Percentiles rank a stretch among this genome's conserved stretches.
Conservation (phyloP, 495 filamentous ascomycete species). For the Aspergillus haitiensis region DNA sequence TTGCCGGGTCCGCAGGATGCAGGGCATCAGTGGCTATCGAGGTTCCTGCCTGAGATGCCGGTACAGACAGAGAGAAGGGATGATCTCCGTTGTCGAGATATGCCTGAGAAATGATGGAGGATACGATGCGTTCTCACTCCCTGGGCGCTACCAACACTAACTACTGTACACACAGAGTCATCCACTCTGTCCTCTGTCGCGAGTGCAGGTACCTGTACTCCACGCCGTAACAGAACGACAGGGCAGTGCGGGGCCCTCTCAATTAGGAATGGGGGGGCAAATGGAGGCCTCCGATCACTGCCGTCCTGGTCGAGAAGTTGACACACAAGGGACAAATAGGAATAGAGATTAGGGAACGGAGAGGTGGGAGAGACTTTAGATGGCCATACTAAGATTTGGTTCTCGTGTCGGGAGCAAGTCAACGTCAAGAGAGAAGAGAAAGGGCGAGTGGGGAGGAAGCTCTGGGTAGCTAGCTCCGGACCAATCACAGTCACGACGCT, state of each 20-base stretch:
- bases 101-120: too few species aligned
- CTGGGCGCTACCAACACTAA: too few species aligned
- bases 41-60: too few species aligned
- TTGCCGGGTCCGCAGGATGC: too few species aligned
- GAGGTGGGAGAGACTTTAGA: background rate
- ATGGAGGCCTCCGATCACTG: background rate
- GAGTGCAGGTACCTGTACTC: background rate
- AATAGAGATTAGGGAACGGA: background rate
- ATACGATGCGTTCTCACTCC: too few species aligned
- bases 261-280: background rate
- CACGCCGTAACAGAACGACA: constrained; percentile 3
- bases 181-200: background rate
- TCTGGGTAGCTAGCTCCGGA: constrained; percentile 21
- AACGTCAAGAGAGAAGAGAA: constrained; percentile 15
- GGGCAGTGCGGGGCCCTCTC: constrained; percentile 18
- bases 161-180: background rate
- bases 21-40: too few species aligned
- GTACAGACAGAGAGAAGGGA: too few species aligned
- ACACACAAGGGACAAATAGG: background rate
- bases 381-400: constrained; percentile 1
- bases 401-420: constrained; percentile 10
- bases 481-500: constrained; percentile 12
- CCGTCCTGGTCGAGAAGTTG: background rate
- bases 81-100: too few species aligned
- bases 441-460: constrained; percentile 23